Evolutionary conservation across 2,329 filamentous ascomycete genomes (phyloP).

Genomic region (Malbranchea zuffiana): DNA sequence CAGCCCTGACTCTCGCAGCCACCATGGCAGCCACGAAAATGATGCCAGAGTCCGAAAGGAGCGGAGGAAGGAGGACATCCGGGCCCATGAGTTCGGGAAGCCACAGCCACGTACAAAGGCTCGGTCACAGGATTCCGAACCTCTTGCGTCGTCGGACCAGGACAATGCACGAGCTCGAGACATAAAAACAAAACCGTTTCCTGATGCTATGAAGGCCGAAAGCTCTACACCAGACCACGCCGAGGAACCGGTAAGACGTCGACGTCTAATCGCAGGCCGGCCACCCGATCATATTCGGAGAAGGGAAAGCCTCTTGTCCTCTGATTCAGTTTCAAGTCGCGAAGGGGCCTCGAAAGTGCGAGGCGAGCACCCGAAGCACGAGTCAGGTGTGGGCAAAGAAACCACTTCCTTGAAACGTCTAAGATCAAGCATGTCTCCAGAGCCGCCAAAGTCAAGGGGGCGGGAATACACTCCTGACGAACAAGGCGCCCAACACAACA

Average conservation of each 20-base stretch:
- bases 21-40: conserved; percentile 18
- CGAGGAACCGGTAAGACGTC: conserved; percentile 30
- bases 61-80: conserved; percentile 21
- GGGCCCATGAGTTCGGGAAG: conserved; percentile 21
- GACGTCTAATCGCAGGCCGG: conserved; percentile 33
- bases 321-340: conserved; percentile 31
- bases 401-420: conserved; percentile 29
- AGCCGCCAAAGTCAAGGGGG: conserved; percentile 27
- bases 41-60: conserved; percentile 7
- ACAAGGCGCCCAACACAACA: conserved; percentile 28
- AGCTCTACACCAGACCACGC: conserved; percentile 24
- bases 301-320: conserved; percentile 29
- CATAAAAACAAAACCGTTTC: conserved; percentile 21
- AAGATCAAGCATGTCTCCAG: conserved; percentile 34
- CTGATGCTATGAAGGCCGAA: conserved; percentile 19
- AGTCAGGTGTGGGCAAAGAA: conserved; percentile 15
- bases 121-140: no score
- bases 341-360: conserved; percentile 28
- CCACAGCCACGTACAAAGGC: conserved; percentile 17
- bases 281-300: conserved; percentile 27
- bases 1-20: conserved; percentile 23
- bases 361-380: conserved; percentile 20
- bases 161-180: conserved; percentile 20
- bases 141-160: conserved; percentile 23
- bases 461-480: conserved; percentile 24